Evolutionary conservation across 371 early-diverging fungal genomes (phyloP).

Genomic region (Mucor mucedo): DNA sequence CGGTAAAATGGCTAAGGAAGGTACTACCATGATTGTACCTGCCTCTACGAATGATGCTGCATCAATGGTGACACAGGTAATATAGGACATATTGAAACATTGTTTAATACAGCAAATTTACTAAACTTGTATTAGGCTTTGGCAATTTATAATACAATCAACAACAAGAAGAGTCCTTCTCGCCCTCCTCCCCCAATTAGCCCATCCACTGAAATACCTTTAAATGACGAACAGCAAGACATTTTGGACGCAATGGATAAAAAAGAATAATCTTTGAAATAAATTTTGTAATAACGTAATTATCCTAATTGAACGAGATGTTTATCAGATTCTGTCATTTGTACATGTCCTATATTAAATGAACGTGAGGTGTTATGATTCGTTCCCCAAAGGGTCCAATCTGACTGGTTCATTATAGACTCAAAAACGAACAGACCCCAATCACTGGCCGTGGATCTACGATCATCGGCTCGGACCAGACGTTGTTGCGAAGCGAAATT

Average conservation of each 20-base stretch:
- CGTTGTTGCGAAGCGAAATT: neutral
- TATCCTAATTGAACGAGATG: neutral
- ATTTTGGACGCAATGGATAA: neutral
- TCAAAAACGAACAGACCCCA: neutral
- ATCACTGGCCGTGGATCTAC: neutral
- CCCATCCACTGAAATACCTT: neutral
- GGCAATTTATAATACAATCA: conserved; percentile 57
- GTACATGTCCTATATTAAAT: neutral
- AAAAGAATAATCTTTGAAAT: neutral
- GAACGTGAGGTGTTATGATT: neutral
- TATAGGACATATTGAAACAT: neutral
- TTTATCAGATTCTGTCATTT: too few species aligned
- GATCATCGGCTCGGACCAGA: conserved; percentile 7
- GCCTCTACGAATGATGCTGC: conserved; percentile 82
- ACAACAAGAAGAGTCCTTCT: conserved; percentile 38
- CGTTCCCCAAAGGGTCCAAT: neutral
- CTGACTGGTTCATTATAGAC: neutral
- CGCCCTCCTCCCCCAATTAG: neutral
- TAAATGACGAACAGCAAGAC: neutral
- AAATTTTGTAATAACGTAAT: neutral
- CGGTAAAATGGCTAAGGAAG: conserved; percentile 89
- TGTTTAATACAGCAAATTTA: neutral
- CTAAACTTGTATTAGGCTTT: conserved; percentile 45
- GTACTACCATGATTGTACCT: conserved; percentile 93
- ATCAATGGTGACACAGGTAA: conserved; percentile 83